Evolutionary conservation across 805 yeast species (phyloP).

Genomic region (Lipomyces orientalis): DNA sequence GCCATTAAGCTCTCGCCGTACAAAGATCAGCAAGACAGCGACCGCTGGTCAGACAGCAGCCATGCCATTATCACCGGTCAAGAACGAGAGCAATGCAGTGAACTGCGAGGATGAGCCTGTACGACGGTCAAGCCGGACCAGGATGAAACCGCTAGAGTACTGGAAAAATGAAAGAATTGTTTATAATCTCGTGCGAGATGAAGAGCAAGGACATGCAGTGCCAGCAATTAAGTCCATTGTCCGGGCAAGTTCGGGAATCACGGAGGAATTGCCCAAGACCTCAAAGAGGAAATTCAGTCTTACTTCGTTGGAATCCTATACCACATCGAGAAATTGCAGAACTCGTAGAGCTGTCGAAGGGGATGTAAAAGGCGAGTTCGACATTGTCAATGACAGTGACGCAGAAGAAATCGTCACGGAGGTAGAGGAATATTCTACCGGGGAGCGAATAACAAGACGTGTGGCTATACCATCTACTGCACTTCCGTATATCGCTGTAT

Average conservation of each 20-base stretch:
- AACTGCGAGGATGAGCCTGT: background rate
- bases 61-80: background rate
- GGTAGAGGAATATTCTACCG: constrained; percentile 14
- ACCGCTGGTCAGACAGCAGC: background rate
- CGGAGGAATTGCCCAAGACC: background rate
- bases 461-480: constrained; percentile 14
- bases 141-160: constrained; percentile 67
- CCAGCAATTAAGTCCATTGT: constrained; percentile 41
- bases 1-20: background rate
- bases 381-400: constrained; percentile 16
- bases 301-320: background rate
- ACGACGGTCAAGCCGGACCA: constrained; percentile 7
- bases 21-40: background rate
- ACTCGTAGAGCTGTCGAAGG: background rate
- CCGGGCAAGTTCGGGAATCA: constrained; percentile 5
- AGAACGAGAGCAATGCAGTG: background rate
- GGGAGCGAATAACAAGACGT: constrained; percentile 14
- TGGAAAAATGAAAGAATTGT: constrained; percentile 83
- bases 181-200: constrained; percentile 50
- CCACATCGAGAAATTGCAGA: background rate
- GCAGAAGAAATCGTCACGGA: constrained; percentile 25
- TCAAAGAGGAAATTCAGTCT: background rate
- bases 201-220: constrained; percentile 21
- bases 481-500: constrained; percentile 12
- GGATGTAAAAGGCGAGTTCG: background rate